Base-by-base conservation (phyloP, 331 rosid species). In the Stylosanthes scabra region DNA sequence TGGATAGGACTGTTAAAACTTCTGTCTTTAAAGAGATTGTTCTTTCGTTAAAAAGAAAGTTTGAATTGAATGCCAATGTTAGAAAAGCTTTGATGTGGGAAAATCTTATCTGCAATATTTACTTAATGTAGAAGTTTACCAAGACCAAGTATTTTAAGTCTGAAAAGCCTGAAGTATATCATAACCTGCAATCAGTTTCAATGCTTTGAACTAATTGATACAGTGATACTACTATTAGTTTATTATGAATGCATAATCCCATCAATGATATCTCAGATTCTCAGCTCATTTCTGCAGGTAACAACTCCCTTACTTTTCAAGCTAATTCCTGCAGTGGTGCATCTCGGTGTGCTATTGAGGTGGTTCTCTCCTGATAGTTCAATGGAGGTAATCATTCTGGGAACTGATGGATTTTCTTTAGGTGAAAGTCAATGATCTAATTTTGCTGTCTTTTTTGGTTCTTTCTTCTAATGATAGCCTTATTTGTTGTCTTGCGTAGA, bases 221-320 rank as follows among this genome's bases (percentile, higher is more conserved):
- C 62, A 12, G 71, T 29, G 59, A 13, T 20, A 34, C 11, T 3
- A 20, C 41, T 52, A 65, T 65, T 37, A 7, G 12, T 47, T 65
- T 37, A 7, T 28, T 47, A 8, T 58, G 12, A 52, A 68, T 68
- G 46, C 14, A 66, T 62, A 61, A 59, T 67, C 51, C 55, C 41
- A 44, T 66, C n/a, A 56, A 8, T 60, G 71, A 77, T 76, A 52
- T 65, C 74, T 20, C 25, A 9, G 54, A 59, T 59, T 65, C 74
- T 20, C 25, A 9, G 54, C 63, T 47, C 13, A 56, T 58, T 63
- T 47, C 63, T 75, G 83, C 88, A 95, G 99, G 99, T 95, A 15
- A 92, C 98, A 10, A 90, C 99, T 74, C 96, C 99, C 65, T 63
- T 95, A 57, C 97, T 95, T 63, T 95, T 95, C 88, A 95, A 95